phyloP scores from a whole-genome alignment of 2,329 filamentous ascomycete genomes.

The Grosmannia clavigera region DNA sequence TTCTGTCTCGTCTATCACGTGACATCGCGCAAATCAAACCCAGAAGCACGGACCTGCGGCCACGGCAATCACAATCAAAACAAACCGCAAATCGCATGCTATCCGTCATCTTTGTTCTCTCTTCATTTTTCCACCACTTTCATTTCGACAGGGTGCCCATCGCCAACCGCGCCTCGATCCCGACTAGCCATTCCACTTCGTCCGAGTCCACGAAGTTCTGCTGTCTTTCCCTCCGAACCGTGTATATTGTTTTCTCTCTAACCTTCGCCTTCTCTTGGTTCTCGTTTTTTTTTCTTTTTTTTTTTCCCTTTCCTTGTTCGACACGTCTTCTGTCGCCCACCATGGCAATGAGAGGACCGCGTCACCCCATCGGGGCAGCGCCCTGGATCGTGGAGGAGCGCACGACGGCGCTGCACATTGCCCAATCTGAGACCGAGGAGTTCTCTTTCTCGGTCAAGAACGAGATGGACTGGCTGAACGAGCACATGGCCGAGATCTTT shows the following conservation, averaged over 20 bases:
- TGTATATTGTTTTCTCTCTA: neutral
- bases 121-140: neutral
- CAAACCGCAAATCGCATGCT: slow-evolving; percentile 8
- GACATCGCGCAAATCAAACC: neutral
- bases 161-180: neutral
- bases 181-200: neutral
- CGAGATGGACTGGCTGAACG: slow-evolving; percentile 95
- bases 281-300: neutral
- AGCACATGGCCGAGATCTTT: slow-evolving; percentile 95
- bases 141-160: neutral
- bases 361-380: slow-evolving; percentile 63
- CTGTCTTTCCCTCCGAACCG: neutral
- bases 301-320: neutral
- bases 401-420: slow-evolving; percentile 61
- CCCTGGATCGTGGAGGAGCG: slow-evolving; percentile 82
- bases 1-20: slow-evolving; percentile 1
- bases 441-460: slow-evolving; percentile 86
- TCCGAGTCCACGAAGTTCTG: neutral
- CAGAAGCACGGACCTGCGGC: neutral
- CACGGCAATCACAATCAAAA: slow-evolving; percentile 14
- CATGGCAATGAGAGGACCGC: slow-evolving; percentile 40
- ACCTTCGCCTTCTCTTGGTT: neutral
- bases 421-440: slow-evolving; percentile 77
- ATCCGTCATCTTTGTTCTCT: neutral
- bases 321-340: neutral